Evolutionary conservation across 1,284 basidiomycete genomes (phyloP).

Genomic region (Leccinum angustisporum): DNA sequence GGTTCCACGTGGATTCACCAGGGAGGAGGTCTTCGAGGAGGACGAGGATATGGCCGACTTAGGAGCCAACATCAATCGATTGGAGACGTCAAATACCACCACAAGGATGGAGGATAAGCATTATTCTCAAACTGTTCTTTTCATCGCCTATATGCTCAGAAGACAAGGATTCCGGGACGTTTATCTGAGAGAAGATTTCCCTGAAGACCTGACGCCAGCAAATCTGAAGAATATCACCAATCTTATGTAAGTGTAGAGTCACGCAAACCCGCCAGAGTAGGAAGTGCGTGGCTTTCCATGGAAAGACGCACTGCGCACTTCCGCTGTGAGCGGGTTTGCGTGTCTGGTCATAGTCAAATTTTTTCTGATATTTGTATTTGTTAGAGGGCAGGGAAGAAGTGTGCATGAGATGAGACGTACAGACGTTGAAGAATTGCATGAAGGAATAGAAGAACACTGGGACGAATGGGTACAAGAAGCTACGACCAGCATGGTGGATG

Average conservation of each 20-base stretch:
- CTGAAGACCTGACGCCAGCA: neutral
- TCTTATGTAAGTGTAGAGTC: neutral
- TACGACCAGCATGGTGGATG: neutral
- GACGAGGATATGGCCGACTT: neutral
- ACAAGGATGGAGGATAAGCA: neutral
- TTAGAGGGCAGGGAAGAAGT: neutral
- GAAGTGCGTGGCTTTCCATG: too few relatives aligned
- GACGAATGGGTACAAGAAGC: neutral
- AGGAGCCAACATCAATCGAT: neutral
- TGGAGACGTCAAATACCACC: neutral
- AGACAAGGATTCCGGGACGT: neutral
- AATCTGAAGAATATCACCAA: neutral
- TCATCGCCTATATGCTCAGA: neutral
- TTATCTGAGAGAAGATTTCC: neutral
- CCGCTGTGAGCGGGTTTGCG: neutral
- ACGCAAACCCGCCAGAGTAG: too few relatives aligned
- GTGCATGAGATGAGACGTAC: neutral
- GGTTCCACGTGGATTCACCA: neutral
- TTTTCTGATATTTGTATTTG: neutral
- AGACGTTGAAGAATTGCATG: neutral
- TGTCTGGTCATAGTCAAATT: neutral
- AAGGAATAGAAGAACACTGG: neutral
- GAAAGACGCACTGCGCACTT: too few relatives aligned
- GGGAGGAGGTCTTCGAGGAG: neutral
- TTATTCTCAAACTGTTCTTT: neutral